A percentile compares a stretch with the other conserved stretches of the same genome.
These are phyloP conservation scores for Coemansia umbellata DNA, from an alignment of 192 early-diverging fungal species.

Conservation along the genomic window DNA sequence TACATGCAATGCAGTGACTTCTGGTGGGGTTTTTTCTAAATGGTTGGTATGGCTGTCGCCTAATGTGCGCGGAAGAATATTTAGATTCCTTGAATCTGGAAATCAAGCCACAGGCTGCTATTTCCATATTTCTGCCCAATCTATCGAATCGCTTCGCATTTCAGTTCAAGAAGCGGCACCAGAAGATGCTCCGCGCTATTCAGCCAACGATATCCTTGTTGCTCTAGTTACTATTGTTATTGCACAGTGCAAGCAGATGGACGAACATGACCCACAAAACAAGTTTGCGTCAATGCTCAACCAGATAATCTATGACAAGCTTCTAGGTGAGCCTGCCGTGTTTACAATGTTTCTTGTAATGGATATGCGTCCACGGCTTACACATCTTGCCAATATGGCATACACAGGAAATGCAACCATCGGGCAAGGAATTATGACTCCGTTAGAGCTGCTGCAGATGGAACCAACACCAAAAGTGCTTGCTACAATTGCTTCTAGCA, in stretches of 20 bases:
- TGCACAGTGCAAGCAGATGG: background rate
- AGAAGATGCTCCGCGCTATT: background rate
- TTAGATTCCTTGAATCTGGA: background rate
- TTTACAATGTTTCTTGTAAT: too few species aligned
- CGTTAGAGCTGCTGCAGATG: background rate
- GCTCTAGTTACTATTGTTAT: background rate
- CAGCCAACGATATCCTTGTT: constrained; percentile 13
- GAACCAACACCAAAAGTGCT: background rate
- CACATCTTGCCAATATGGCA: background rate
- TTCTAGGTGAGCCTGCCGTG: too few species aligned
- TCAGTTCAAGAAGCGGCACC: background rate
- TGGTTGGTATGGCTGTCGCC: constrained; percentile 7
- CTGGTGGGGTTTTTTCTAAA: background rate
- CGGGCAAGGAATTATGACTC: background rate
- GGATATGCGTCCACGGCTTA: background rate
- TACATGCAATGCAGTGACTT: background rate
- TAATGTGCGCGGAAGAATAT: background rate
- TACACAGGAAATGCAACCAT: background rate
- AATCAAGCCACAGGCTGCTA: too few species aligned
- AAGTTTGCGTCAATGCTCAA: too few species aligned
- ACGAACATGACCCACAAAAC: background rate
- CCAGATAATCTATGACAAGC: too few species aligned
- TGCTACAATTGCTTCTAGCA: background rate
- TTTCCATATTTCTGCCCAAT: background rate
- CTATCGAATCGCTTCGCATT: background rate